Conservation (phyloP, 2,329 filamentous ascomycete species). For the Fusarium equiseti region DNA sequence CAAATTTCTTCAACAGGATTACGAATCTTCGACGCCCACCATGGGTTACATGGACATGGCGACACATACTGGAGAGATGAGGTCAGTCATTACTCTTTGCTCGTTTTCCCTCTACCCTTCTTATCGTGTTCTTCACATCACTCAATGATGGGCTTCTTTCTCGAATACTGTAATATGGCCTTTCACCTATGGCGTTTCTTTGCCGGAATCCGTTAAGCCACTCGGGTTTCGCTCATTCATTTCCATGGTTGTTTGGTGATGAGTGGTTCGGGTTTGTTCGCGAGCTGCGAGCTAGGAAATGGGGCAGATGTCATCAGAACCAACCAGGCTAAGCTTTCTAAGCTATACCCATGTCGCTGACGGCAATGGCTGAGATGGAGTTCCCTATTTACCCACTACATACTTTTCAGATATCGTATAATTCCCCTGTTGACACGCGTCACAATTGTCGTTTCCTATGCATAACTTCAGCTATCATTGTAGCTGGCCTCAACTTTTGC, state of each 20-base stretch:
- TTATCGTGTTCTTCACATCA: background rate
- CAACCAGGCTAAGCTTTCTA: conserved; percentile 16
- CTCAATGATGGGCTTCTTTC: background rate
- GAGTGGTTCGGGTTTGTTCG: conserved; percentile 34
- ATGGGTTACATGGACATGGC: conserved; percentile 67
- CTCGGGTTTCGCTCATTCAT: conserved; percentile 7
- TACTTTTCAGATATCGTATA: background rate
- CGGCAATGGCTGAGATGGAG: conserved; percentile 21
- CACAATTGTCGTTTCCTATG: background rate
- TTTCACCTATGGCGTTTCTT: background rate
- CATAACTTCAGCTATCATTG: conserved; percentile 6
- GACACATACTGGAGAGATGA: conserved; percentile 64
- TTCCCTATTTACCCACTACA: conserved; percentile 1
- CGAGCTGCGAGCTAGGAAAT: conserved; percentile 34
- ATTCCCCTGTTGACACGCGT: conserved; percentile 4
- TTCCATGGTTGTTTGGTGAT: conserved; percentile 3
- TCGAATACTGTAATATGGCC: background rate
- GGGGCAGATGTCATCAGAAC: conserved; percentile 12
- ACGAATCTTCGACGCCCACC: conserved; percentile 65
- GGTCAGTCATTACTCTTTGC: conserved; percentile 57
- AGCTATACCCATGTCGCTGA: conserved; percentile 30
- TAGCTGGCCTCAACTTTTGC: conserved; percentile 28
- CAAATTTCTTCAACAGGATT: conserved; percentile 60
- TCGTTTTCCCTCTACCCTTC: conserved; percentile 28
- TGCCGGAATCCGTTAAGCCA: background rate